Conservation (phyloP, 495 filamentous ascomycete genomes). For the Penicillium silybi region DNA sequence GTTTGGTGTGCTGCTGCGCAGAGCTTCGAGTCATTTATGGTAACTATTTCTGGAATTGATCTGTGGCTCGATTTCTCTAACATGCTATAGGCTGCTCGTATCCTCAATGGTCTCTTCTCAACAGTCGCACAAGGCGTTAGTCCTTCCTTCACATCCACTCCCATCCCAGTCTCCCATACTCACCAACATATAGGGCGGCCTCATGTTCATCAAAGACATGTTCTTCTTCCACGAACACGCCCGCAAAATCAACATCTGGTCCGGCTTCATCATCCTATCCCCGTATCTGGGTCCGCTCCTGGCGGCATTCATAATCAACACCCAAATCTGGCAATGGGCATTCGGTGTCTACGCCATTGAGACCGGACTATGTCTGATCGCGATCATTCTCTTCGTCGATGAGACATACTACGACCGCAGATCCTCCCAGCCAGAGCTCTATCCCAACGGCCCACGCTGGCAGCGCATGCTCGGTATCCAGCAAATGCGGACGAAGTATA, state of each 20-base stretch:
- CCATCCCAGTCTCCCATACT: background rate
- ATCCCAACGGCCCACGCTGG: slow-evolving; percentile 42
- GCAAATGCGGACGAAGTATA: slow-evolving; percentile 33
- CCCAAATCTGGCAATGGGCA: slow-evolving; percentile 46
- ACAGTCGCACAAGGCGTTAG: slow-evolving; percentile 48
- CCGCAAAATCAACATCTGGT: slow-evolving; percentile 62
- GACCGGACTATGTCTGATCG: slow-evolving; percentile 42
- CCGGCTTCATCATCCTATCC: slow-evolving; percentile 47
- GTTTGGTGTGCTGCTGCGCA: slow-evolving; percentile 52
- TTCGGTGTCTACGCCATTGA: slow-evolving; percentile 54
- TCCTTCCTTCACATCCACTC: background rate
- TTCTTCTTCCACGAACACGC: slow-evolving; percentile 63
- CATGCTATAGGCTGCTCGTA: slow-evolving; percentile 43
- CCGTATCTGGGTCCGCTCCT: slow-evolving; percentile 60
- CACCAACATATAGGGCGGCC: slow-evolving; percentile 35
- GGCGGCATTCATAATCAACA: slow-evolving; percentile 53
- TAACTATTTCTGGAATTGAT: background rate
- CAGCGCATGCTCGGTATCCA: slow-evolving; percentile 42
- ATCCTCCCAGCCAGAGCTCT: slow-evolving; percentile 10
- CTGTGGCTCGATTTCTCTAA: background rate
- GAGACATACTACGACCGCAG: slow-evolving; percentile 60
- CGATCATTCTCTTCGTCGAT: slow-evolving; percentile 49
- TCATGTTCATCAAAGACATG: slow-evolving; percentile 63
- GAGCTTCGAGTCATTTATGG: slow-evolving; percentile 51
- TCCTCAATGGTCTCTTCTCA: slow-evolving; percentile 61